Percentiles rank a stretch among this genome's conserved stretches.
Conservation (phyloP, 2,329 filamentous ascomycete genomes). For the Lasiodiplodia sp. region DNA sequence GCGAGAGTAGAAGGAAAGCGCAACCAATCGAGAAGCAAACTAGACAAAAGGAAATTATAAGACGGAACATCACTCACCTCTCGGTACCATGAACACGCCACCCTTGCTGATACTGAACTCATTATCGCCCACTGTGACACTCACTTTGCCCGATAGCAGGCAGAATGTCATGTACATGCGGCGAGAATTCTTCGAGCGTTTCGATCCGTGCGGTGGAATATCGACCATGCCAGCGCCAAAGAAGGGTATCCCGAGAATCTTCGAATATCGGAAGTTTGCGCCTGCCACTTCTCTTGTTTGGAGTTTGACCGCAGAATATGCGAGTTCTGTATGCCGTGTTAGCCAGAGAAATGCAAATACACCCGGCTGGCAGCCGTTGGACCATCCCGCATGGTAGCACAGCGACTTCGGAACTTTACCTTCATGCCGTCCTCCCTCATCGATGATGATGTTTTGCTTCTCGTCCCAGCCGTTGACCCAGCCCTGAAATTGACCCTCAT, state of each 20-base stretch:
- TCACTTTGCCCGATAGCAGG: slow-evolving; percentile 81
- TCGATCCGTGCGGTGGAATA: slow-evolving; percentile 80
- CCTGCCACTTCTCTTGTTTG: slow-evolving; percentile 64
- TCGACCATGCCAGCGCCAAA: slow-evolving; percentile 92
- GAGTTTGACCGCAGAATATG: slow-evolving; percentile 65
- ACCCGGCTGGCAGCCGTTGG: background rate
- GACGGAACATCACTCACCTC: slow-evolving; percentile 69
- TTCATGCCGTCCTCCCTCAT: slow-evolving; percentile 63
- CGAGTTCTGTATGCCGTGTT: slow-evolving; percentile 58
- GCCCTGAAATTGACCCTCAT: slow-evolving; percentile 69
- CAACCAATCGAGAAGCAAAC: background rate
- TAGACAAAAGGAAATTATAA: slow-evolving; percentile 6
- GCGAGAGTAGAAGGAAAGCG: background rate
- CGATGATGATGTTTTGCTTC: slow-evolving; percentile 45
- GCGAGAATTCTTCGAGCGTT: slow-evolving; percentile 88
- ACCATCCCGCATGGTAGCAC: slow-evolving; percentile 39
- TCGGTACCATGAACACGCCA: slow-evolving; percentile 91
- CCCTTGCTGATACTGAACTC: slow-evolving; percentile 85
- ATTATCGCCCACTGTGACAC: slow-evolving; percentile 77
- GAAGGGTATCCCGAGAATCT: slow-evolving; percentile 79
- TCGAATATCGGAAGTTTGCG: slow-evolving; percentile 85
- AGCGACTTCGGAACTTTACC: slow-evolving; percentile 37
- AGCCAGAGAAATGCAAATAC: background rate
- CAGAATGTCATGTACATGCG: slow-evolving; percentile 99
- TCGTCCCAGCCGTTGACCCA: slow-evolving; percentile 69